phyloP scores from a whole-genome alignment of 495 filamentous ascomycete species.

The Patellaria atrata region DNA sequence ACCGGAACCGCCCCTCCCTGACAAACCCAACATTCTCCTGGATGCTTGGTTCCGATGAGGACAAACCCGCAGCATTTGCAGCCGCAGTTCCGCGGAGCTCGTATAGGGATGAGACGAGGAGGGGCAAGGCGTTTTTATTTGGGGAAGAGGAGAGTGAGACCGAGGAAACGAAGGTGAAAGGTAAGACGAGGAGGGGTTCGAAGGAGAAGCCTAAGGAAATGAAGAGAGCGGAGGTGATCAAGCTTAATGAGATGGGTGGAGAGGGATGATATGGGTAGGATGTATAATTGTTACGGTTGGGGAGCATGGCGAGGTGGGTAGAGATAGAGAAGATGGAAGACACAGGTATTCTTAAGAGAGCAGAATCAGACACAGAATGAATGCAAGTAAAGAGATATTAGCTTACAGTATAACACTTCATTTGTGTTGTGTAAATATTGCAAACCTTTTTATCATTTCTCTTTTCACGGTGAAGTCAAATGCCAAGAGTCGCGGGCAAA shows the following conservation, averaged over 20 bases:
- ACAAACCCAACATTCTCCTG: conserved; percentile 84
- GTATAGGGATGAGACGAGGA: conserved; percentile 15
- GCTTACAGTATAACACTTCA: too few relatives aligned
- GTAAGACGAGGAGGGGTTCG: conserved; percentile 6
- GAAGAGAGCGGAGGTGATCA: background rate
- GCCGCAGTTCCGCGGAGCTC: conserved; percentile 9
- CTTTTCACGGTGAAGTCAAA: too few relatives aligned
- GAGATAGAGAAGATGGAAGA: background rate
- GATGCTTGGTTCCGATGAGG: conserved; percentile 63
- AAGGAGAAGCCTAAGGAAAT: conserved; percentile 1
- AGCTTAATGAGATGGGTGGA: background rate
- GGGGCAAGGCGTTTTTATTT: conserved; percentile 21
- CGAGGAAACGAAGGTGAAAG: conserved; percentile 1
- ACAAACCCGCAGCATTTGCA: conserved; percentile 8
- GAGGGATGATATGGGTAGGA: background rate
- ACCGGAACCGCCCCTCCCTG: conserved; percentile 41
- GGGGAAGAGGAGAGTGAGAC: conserved; percentile 17
- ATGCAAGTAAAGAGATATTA: too few relatives aligned
- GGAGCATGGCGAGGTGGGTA: background rate
- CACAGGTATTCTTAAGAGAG: background rate
- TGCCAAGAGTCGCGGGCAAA: too few relatives aligned
- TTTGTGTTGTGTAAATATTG: too few relatives aligned
- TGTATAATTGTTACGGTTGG: background rate
- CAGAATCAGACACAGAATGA: too few relatives aligned
- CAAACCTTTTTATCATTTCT: too few relatives aligned